Evolutionary conservation across 305 asterid species (phyloP), one percentile per base, ranked within the genome.

Genomic region (Rubia occidens): DNA sequence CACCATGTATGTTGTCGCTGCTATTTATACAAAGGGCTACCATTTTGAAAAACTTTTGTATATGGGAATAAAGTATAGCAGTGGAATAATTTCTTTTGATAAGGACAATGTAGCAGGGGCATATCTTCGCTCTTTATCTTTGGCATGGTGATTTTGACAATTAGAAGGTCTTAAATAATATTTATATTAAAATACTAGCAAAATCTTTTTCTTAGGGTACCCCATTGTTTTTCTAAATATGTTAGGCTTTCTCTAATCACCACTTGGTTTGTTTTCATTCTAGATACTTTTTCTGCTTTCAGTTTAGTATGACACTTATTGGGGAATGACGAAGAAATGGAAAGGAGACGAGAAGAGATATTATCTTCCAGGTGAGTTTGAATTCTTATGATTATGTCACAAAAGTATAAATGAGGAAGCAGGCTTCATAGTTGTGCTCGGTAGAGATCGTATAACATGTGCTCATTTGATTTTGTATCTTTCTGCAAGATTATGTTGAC

Each of bases 281-380:
- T 74, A 73, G 40, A 63, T 73, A 49, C 21, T 44, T 75, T 60
- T 60, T 24, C 26, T 79, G 21, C 72, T 72, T 82, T 77, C 88
- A 94, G 98, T 78, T 89, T 91, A 74, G 21, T 89, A 86, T 85
- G 97, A 72, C 72, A 95, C 79, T 78, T 95, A 80, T 66, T 95
- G 79, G 96, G 96, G 81, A 82, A 95, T 0, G 94, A 91, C 75
- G 97, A 89, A 79, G 97, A 95, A 84, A 85, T 96, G 75, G 87
- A 88, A 83, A 76, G 56, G 56, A 87, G 96, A 79, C 88, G 96
- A 35, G 98, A 88, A 77, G 96, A 95, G 83, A 95, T 95, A 76
- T 78, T 91, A 78, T 86, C 94, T 44, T 88, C 97, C 54, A 90
- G 96, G 99, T 94, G 87, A 72, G 21, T 55, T 29, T 20, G 29